A percentile compares a stretch with the other conserved stretches of the same genome.
These are phyloP conservation scores for Pinus tabuliformis DNA, from an alignment of 75 land plant genomes.

Conservation along the genomic window DNA sequence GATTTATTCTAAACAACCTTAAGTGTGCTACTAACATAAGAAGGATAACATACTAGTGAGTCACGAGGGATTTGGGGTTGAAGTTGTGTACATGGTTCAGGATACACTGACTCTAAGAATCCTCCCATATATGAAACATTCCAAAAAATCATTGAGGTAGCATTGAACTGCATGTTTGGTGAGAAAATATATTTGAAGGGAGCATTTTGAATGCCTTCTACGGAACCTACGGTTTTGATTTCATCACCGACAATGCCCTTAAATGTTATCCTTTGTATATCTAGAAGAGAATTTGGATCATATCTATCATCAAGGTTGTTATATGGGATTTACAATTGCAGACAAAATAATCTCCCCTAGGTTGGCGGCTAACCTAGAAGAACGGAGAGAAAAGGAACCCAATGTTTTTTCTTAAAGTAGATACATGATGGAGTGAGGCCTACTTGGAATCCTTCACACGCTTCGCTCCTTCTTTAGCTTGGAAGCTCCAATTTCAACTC, in stretches of 20 bases:
- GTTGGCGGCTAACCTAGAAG: too few species aligned
- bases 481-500: too few species aligned
- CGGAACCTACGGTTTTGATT: conserved; percentile 57
- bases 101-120: conserved; percentile 11
- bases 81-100: conserved; percentile 47
- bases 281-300: conserved; percentile 40
- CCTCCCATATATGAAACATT: conserved; percentile 73
- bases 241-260: conserved; percentile 55
- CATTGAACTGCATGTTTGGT: conserved; percentile 44
- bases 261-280: conserved; percentile 45
- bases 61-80: conserved; percentile 6
- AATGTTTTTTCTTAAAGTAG: too few species aligned
- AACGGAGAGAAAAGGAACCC: too few species aligned
- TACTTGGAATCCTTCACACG: too few species aligned
- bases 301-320: too few species aligned
- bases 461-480: too few species aligned
- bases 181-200: too few species aligned
- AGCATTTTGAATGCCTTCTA: conserved; percentile 31
- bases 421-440: too few species aligned
- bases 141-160: conserved; percentile 45
- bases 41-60: conserved; percentile 19
- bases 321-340: too few species aligned
- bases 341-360: too few species aligned
- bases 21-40: too few species aligned
- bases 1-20: not conserved